phyloP scores from a whole-genome alignment of 371 early-diverging fungal genomes.

The Catenaria anguillulae region DNA sequence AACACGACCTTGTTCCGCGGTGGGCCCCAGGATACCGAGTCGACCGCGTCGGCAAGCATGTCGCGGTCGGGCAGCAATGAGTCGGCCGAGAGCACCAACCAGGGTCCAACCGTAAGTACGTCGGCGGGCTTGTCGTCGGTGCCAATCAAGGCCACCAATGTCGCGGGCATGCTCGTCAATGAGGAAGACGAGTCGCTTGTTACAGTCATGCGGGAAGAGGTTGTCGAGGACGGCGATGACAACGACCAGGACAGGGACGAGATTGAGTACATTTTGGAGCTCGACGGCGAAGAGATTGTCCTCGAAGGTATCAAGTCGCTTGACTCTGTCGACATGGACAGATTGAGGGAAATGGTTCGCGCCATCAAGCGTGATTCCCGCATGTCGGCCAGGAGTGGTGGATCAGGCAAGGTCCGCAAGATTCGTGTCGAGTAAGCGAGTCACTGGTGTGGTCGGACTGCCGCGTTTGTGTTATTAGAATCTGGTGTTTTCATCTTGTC shows the following conservation, averaged over 20 bases:
- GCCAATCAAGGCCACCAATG: too few relatives aligned
- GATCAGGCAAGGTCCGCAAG: too few relatives aligned
- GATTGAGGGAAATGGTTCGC: neutral
- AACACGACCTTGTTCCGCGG: too few relatives aligned
- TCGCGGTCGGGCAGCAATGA: neutral
- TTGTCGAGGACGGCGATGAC: neutral
- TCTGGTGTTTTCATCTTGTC: too few relatives aligned
- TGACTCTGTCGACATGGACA: neutral
- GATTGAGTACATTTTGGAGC: neutral
- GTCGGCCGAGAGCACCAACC: neutral
- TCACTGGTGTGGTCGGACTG: too few relatives aligned
- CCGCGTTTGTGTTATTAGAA: too few relatives aligned
- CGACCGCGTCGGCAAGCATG: neutral
- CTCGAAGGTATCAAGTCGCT: constrained; percentile 1
- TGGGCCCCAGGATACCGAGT: too few relatives aligned
- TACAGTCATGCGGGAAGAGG: neutral
- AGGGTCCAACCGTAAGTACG: neutral
- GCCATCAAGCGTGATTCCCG: neutral
- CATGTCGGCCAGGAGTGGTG: too few relatives aligned
- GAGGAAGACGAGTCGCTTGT: too few relatives aligned
- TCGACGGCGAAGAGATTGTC: constrained; percentile 3
- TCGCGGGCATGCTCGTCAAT: neutral
- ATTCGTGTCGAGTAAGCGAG: too few relatives aligned
- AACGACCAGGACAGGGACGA: too few relatives aligned
- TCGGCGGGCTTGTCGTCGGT: neutral